A percentile compares a stretch with the other conserved stretches of the same genome.
phyloP scores from a whole-genome alignment of 139 green algal species.

The Pseudopediastrum boryanum region DNA sequence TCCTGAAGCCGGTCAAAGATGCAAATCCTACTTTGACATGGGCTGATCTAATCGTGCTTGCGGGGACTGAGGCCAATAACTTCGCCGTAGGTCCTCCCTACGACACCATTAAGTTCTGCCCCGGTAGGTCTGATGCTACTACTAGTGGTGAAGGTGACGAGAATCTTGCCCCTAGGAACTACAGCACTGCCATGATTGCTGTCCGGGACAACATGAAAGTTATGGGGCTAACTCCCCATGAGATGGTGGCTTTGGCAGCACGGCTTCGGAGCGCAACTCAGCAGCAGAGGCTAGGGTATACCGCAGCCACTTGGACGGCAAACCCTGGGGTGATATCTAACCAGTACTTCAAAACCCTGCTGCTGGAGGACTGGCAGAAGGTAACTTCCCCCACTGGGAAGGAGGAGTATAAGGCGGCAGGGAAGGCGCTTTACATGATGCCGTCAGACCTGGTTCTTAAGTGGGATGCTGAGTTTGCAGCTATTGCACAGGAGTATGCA shows the following conservation, averaged over 20 bases:
- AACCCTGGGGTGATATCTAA: conserved; percentile 20
- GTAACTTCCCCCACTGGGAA: not conserved
- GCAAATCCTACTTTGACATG: not conserved
- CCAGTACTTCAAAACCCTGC: conserved; percentile 35
- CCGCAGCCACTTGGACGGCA: conserved; percentile 13
- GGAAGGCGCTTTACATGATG: conserved; percentile 17
- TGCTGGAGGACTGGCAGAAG: not conserved
- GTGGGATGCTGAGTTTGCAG: conserved; percentile 6
- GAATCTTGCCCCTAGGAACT: conserved; percentile 23
- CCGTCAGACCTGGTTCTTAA: conserved; percentile 23
- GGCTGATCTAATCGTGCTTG: conserved; percentile 52
- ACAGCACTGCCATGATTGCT: not conserved
- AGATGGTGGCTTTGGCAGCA: conserved; percentile 38
- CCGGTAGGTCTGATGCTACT: conserved; percentile 32
- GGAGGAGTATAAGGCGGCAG: conserved; percentile 15
- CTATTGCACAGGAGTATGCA: conserved; percentile 36
- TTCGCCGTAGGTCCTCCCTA: not conserved
- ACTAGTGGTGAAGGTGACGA: not conserved
- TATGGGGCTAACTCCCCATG: conserved; percentile 7
- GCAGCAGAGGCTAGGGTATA: conserved; percentile 24
- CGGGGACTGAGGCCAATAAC: conserved; percentile 34
- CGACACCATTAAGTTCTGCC: conserved; percentile 26
- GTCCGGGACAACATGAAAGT: conserved; percentile 26
- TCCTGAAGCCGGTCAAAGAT: not conserved
- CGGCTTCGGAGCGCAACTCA: conserved; percentile 12